Evolutionary conservation across 805 yeast species (phyloP), one percentile per base, ranked within the genome.

Genomic region (Saturnispora dispora): DNA sequence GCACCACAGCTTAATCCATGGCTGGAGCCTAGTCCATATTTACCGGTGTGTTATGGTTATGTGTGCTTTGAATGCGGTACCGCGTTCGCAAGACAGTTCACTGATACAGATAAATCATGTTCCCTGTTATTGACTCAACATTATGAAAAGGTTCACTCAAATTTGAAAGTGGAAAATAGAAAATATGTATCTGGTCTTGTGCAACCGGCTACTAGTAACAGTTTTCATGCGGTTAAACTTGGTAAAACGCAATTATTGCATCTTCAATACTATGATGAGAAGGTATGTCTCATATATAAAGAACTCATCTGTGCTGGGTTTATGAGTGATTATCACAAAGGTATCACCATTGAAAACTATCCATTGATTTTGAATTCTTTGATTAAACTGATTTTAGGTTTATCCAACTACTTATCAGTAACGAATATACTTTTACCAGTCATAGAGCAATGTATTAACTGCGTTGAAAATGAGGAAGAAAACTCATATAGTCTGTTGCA

Each of bases 191-290:
- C 27, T 5, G 42, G 48, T 8, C 28, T 33, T 17, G 23, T 46
- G 36, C 48, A 46, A 13, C 48, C 37, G 13, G 22, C 43, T 2
- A 46, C 25, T 28, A 46, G 48, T 22, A 46, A 36, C 11, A 37
- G 43, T 25, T 46, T 46, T 17, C 48, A 46, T 20, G 42, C 48
- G 3, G 42, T 46, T 4, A 46, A 46, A 39, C 28, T 37, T 36
- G 48, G 48, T n/a, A 46, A 46, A 37, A 25, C 6, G 10, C 48
- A 46, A 37, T 46, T 46, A 15, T 18, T 37, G 39, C 32, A 46
- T 22, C 17, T 46, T 10, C 48, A 46, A 18, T 10, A 11, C 4
- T n/a, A 22, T 25, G 48, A 39, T 11, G 35, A 36, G 20, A 39
- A 36, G 28, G 33, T 42, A 25, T 37, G 30, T 11, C 18, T 4